These are phyloP conservation scores for Trypanosoma scelopori DNA, from an alignment of 208 protist genomes.

Conservation along the genomic window DNA sequence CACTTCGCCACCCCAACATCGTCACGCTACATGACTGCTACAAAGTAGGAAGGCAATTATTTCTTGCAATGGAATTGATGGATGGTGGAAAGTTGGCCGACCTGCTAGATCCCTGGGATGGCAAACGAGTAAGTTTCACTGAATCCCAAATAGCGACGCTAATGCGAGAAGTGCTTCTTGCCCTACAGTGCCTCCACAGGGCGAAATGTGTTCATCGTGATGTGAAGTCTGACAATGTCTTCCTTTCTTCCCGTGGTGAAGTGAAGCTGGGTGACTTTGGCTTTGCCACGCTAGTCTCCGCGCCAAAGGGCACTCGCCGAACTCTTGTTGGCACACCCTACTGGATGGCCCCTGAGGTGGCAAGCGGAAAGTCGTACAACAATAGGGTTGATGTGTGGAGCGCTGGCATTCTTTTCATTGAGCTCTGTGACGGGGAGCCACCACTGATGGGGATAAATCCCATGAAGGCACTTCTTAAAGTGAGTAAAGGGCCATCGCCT, in stretches of 20 bases:
- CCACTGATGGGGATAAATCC: constrained; percentile 37
- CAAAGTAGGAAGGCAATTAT: constrained; percentile 35
- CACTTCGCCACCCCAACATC: constrained; percentile 40
- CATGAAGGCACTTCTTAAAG: constrained; percentile 25
- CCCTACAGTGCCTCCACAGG: constrained; percentile 56
- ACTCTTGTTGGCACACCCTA: constrained; percentile 74
- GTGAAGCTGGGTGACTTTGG: constrained; percentile 50
- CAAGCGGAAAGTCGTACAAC: constrained; percentile 45
- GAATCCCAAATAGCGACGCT: constrained; percentile 43
- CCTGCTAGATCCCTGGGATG: constrained; percentile 30
- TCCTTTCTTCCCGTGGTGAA: constrained; percentile 32
- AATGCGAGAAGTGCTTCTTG: constrained; percentile 27
- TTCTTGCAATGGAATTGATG: constrained; percentile 72
- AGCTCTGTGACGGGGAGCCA: constrained; percentile 51
- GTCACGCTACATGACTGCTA: constrained; percentile 47
- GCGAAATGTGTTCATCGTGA: constrained; percentile 40
- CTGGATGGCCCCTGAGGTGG: constrained; percentile 73
- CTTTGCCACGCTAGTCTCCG: constrained; percentile 48
- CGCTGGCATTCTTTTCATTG: constrained; percentile 57
- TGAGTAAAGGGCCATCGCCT: constrained; percentile 17
- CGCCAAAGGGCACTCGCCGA: constrained; percentile 41
- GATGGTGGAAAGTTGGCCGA: constrained; percentile 51
- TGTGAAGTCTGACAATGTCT: constrained; percentile 48
- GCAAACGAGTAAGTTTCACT: constrained; percentile 24
- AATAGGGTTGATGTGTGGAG: constrained; percentile 60